Evolutionary conservation across 495 filamentous ascomycete species (phyloP).

Genomic region (Daldinia loculata): DNA sequence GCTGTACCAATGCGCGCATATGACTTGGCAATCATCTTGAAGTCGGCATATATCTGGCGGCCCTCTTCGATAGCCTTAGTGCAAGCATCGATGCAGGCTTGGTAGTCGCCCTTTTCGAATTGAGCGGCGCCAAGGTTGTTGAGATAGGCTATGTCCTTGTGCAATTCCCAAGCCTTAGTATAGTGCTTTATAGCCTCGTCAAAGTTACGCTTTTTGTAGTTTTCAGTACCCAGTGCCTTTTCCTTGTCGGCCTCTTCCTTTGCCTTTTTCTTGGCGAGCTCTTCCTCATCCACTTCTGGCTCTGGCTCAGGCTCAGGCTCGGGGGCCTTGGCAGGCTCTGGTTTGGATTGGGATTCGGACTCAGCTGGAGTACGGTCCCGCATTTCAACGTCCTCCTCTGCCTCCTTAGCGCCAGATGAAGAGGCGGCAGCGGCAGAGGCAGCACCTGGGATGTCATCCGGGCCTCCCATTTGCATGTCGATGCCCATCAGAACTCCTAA

Average conservation of each 20-base stretch:
- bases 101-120: slow-evolving; percentile 94
- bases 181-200: slow-evolving; percentile 96
- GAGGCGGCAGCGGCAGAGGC: slow-evolving; percentile 52
- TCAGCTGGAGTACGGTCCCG: slow-evolving; percentile 65
- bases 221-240: slow-evolving; percentile 92
- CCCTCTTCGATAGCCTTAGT: slow-evolving; percentile 90
- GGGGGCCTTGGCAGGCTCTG: slow-evolving; percentile 61
- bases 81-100: slow-evolving; percentile 85
- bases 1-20: slow-evolving; percentile 90
- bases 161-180: slow-evolving; percentile 88
- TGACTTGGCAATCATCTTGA: slow-evolving; percentile 97
- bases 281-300: slow-evolving; percentile 81
- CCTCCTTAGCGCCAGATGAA: slow-evolving; percentile 54
- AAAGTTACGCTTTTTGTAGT: slow-evolving; percentile 97
- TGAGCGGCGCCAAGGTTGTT: slow-evolving; percentile 95
- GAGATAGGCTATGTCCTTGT: slow-evolving; percentile 97
- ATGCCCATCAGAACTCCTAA: slow-evolving; percentile 93
- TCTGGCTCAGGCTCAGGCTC: slow-evolving; percentile 71
- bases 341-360: slow-evolving; percentile 53
- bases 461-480: slow-evolving; percentile 84
- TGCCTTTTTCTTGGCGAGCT: slow-evolving; percentile 81
- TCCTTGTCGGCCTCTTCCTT: slow-evolving; percentile 93
- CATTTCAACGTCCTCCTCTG: slow-evolving; percentile 82
- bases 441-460: slow-evolving; percentile 58
- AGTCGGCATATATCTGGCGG: slow-evolving; percentile 85